Base-by-base conservation (phyloP, 2,329 filamentous ascomycete genomes). In the Cadophora sp. region DNA sequence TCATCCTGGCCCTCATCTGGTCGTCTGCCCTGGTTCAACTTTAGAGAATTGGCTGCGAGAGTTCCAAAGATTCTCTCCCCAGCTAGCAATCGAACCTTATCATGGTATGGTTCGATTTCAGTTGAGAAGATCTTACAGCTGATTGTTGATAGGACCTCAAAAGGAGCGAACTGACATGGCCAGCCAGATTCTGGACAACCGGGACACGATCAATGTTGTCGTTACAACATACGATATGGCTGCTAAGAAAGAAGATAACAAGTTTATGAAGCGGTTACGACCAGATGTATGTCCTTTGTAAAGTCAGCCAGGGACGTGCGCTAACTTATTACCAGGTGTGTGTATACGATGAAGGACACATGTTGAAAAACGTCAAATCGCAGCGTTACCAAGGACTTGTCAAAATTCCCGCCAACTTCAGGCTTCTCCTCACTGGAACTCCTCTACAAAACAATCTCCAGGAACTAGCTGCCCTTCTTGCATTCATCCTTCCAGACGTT, bases 21-120 rank as follows among this genome's bases (percentile, higher is more conserved):
- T 99, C 46, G 90, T 99, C 31, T 96, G 98, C 1, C 96, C 96
- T 5, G 92, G 93, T 0, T 97, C 95, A 0, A 97, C 95, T 0
- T 86, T 97, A 76, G 95, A 97, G 76, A 99, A 99, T 77, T 99
- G 96, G 96, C 86, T 97, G 62, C 88, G 89, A 62, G 96, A 99
- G 78, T 97, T 99, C 75, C 83, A 91, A 70, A 90, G 88, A 59
- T 99, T 99, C 79, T 95, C 94, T 6, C 93, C 93, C 0, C 83
- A 83, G 0, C 80, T 99, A 31, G 86, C 85, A 0, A 90, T 97
- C 40, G 85, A 87, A 73, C 87, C 90, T 0, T 92, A 93, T 87
- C 86, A 93, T 73, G 77, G 76, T 75, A 71, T 55, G 71, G 9
- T 62, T 19, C n/a, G 9, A 55, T 4, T 8, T 2, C 12, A 1